Evolutionary conservation across 495 filamentous ascomycete species (phyloP), one percentile per base, ranked within the genome.

Genomic region (Trichoderma parareesei): DNA sequence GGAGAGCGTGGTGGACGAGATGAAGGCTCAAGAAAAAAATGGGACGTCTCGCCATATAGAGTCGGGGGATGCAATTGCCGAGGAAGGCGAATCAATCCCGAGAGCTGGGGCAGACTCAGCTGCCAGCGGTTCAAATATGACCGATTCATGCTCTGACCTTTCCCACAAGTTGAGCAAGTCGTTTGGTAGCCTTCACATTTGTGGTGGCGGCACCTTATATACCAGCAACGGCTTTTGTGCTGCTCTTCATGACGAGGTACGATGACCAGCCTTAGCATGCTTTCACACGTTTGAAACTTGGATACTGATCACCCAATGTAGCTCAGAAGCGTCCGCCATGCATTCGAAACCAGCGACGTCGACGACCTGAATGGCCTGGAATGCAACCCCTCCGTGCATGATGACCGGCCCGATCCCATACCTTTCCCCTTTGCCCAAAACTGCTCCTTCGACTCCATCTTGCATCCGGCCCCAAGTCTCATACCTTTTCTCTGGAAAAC

Each of bases 1-100:
- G 38, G 69, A 70, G 57, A 60, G 38, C 11, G 62, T 68, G 57
- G 66, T 69, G 35, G 68, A 67, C 14, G 60, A 55, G 14, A 41
- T 70, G 38, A 65, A 33, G 18, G n/a, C 61, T 10, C 61, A 48
- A 48, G 44, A 48, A 13, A 18, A 48, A 48, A 16, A 48, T 5
- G 16, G 13, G 3, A 48, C n/a, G 18, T 16, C 14, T 48, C 11
- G 14, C 44, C 44, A 48, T 48, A 18, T 16, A 13, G 14, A 48
- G 16, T 18, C 44, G 18, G 14, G 44, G 13, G 18, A 18, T 48
- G n/a, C 44, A n/a, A n/a, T 13, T 6, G 13, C 44, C 13, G 3
- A 18, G 16, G 18, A 48, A 6, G 18, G 18, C 14, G 14, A 16
- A 5, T 6, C 6, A 48, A n/a, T 13, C 44, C 18, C 44, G 14